A percentile compares a stretch with the other conserved stretches of the same genome.
phyloP scores from a whole-genome alignment of 495 filamentous ascomycete species.

The Aspergillus sparsus region DNA sequence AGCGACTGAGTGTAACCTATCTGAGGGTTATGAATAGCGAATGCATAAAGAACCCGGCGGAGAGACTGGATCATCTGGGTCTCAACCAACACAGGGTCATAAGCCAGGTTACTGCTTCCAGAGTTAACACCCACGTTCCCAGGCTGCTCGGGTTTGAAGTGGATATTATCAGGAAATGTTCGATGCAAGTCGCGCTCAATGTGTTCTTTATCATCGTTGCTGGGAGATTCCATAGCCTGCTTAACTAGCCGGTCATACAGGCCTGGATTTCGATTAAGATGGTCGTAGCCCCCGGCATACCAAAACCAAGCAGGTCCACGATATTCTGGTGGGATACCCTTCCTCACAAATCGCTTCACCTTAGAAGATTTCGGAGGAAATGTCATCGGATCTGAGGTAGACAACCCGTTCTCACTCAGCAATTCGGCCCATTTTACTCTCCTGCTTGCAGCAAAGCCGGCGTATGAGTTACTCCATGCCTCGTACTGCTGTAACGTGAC shows the following conservation, averaged over 20 bases:
- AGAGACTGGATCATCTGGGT: conserved; percentile 77
- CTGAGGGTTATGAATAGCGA: conserved; percentile 81
- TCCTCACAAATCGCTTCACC: conserved; percentile 85
- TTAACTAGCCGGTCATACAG: conserved; percentile 70
- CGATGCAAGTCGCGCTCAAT: conserved; percentile 95
- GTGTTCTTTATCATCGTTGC: conserved; percentile 75
- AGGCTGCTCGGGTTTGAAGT: conserved; percentile 73
- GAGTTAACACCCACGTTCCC: conserved; percentile 23
- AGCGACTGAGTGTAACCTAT: conserved; percentile 97
- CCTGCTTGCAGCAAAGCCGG: conserved; percentile 65
- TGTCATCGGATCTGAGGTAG: conserved; percentile 65
- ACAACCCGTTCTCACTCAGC: conserved; percentile 73
- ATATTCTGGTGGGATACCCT: conserved; percentile 94
- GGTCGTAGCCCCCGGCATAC: conserved; percentile 86
- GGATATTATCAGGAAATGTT: conserved; percentile 93
- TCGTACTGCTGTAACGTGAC: conserved; percentile 77
- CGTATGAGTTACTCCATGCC: conserved; percentile 73
- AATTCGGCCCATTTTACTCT: conserved; percentile 78
- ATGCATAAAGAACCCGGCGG: conserved; percentile 83
- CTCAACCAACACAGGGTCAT: conserved; percentile 53
- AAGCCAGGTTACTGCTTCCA: conserved; percentile 35
- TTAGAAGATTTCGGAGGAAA: conserved; percentile 82
- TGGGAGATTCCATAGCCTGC: conserved; percentile 61
- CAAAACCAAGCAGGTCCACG: conserved; percentile 95
- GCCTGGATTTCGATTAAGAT: conserved; percentile 69